Percentiles rank a stretch among this genome's conserved stretches.
phyloP scores from a whole-genome alignment of 768 basidiomycete species.

The Mycena epipterygia region DNA sequence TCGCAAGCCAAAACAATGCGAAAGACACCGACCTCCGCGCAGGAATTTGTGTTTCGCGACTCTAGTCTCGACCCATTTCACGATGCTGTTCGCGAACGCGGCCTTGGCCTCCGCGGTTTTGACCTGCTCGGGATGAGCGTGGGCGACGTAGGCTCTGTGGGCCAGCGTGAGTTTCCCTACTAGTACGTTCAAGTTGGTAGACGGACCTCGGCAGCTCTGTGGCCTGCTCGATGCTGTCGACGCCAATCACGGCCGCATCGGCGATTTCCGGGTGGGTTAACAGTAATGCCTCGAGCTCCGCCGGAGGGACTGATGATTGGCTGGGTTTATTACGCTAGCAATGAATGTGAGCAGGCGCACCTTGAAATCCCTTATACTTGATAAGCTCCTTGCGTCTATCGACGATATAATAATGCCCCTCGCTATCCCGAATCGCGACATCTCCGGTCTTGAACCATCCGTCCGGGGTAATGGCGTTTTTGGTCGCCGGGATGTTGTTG shows the following conservation, averaged over 20 bases:
- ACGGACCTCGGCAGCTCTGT: constrained; percentile 58
- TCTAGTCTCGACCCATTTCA: constrained; percentile 65
- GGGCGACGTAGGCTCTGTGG: constrained; percentile 64
- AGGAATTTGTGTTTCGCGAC: constrained; percentile 74
- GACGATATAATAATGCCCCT: constrained; percentile 38
- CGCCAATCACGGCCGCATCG: constrained; percentile 78
- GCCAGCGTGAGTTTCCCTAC: neutral
- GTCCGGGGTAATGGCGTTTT: constrained; percentile 66
- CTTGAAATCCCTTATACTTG: constrained; percentile 76
- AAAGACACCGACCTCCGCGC: constrained; percentile 62
- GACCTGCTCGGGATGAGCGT: constrained; percentile 39
- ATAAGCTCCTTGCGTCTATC: constrained; percentile 72
- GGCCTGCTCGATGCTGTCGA: constrained; percentile 63
- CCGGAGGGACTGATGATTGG: constrained; percentile 65
- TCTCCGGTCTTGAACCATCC: constrained; percentile 86
- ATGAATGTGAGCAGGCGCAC: constrained; percentile 31
- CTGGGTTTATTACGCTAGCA: too few species aligned
- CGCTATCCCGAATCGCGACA: constrained; percentile 43
- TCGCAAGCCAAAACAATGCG: neutral
- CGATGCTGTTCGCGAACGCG: constrained; percentile 57
- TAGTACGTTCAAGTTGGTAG: neutral
- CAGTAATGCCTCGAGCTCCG: constrained; percentile 75
- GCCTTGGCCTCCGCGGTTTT: constrained; percentile 39
- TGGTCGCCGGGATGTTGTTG: constrained; percentile 70
- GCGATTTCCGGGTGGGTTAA: constrained; percentile 70